Percentiles rank a stretch among this genome's conserved stretches.
Evolutionary conservation across 139 green algal species (phyloP).

Genomic region (Micromonas pusilla): DNA sequence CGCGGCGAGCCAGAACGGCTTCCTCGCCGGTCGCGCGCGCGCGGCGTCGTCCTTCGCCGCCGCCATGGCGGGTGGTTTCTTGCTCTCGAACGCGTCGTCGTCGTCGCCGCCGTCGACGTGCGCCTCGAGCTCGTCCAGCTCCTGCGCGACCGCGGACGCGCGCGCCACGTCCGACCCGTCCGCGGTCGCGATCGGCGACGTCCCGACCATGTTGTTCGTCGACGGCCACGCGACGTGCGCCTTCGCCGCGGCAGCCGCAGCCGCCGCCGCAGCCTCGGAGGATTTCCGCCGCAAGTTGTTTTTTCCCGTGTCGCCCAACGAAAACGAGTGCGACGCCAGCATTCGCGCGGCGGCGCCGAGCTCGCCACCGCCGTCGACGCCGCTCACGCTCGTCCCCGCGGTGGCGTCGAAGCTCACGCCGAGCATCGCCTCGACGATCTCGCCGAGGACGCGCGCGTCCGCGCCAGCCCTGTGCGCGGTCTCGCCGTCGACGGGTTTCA

Average conservation of each 20-base stretch:
- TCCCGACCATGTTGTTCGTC: too few species aligned
- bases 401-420: background rate
- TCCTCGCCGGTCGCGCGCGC: background rate
- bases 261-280: background rate
- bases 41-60: too few species aligned
- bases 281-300: background rate
- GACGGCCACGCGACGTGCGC: too few species aligned
- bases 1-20: background rate
- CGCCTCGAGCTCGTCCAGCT: background rate
- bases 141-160: background rate
- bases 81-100: background rate
- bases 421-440: background rate
- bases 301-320: background rate
- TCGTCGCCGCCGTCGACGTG: background rate
- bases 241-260: background rate
- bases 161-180: background rate
- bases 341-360: background rate
- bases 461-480: background rate
- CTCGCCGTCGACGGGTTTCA: background rate
- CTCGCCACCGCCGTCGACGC: background rate
- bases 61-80: too few species aligned
- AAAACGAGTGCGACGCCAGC: constrained; percentile 8
- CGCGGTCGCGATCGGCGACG: background rate
- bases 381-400: background rate
- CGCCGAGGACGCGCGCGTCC: background rate